A percentile compares a stretch with the other conserved stretches of the same genome.
Conservation (phyloP, 352 stramenopile species). For the Phytophthora citricola region DNA sequence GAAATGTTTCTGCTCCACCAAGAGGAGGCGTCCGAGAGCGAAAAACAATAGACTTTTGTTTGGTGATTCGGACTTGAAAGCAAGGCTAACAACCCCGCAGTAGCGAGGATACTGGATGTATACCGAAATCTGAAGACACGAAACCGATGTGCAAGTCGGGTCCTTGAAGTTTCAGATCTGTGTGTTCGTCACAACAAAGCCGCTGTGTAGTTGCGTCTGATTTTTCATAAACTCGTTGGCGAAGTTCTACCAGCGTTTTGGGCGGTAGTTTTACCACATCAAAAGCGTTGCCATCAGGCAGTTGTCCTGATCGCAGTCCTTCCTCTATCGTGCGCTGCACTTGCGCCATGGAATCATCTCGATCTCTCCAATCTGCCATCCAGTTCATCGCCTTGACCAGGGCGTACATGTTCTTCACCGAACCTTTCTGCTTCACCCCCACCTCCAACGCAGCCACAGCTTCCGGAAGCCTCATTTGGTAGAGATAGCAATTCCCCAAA, state of each 20-base stretch:
- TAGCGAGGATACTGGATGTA: conserved; percentile 79
- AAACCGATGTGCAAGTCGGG: conserved; percentile 65
- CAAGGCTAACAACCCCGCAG: conserved; percentile 65
- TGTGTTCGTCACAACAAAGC: conserved; percentile 24
- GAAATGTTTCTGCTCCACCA: conserved; percentile 90
- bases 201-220: conserved; percentile 3
- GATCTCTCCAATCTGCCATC: conserved; percentile 72
- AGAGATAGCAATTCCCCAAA: conserved; percentile 77
- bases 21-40: conserved; percentile 55
- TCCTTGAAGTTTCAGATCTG: conserved; percentile 35
- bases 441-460: conserved; percentile 57
- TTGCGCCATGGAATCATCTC: conserved; percentile 54
- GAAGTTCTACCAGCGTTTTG: conserved; percentile 34
- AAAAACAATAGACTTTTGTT: conserved; percentile 76
- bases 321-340: conserved; percentile 34
- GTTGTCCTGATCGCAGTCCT: conserved; percentile 17
- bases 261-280: conserved; percentile 56
- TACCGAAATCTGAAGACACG: conserved; percentile 83
- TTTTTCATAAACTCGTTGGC: conserved; percentile 20
- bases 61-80: conserved; percentile 42
- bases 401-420: conserved; percentile 38
- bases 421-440: conserved; percentile 51
- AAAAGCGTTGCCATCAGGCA: conserved; percentile 39
- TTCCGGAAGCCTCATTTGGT: conserved; percentile 48
- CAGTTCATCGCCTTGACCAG: conserved; percentile 76